Percentiles rank a stretch among this genome's conserved stretches.
Conservation (phyloP, 345 rosid genomes). For the Hevea brasiliensis region DNA sequence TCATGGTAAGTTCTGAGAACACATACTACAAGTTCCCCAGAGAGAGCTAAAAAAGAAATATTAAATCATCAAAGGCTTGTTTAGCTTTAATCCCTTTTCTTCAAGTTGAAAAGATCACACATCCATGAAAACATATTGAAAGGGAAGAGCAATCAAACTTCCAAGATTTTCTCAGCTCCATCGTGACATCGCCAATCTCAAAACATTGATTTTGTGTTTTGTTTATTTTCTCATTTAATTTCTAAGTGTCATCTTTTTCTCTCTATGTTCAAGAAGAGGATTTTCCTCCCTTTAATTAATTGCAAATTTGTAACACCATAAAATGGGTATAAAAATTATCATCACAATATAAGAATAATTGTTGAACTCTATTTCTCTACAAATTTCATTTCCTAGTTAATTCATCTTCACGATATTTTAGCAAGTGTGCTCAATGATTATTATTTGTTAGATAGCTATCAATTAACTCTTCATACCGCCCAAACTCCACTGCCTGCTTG, state of each 20-base stretch:
- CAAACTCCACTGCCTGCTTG: not conserved
- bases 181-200: not conserved
- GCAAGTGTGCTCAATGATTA: not conserved
- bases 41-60: not conserved
- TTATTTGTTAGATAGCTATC: not conserved
- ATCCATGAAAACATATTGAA: not conserved
- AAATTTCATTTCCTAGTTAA: not conserved
- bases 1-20: slow-evolving; percentile 39
- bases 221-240: not conserved
- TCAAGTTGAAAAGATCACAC: not conserved
- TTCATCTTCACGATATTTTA: not conserved
- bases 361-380: not conserved
- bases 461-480: not conserved
- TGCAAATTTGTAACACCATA: not conserved
- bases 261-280: not conserved
- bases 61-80: not conserved
- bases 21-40: not conserved
- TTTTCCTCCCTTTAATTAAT: not conserved
- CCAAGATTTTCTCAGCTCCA: not conserved
- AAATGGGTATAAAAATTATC: not conserved
- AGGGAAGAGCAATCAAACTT: not conserved
- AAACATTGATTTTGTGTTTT: not conserved
- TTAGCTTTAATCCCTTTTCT: not conserved
- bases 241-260: not conserved
- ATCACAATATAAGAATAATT: not conserved